A percentile compares a stretch with the other conserved stretches of the same genome.
These are phyloP conservation scores for Cicer pinnatifidum DNA, from an alignment of 306 rosid genomes.

Conservation along the genomic window DNA sequence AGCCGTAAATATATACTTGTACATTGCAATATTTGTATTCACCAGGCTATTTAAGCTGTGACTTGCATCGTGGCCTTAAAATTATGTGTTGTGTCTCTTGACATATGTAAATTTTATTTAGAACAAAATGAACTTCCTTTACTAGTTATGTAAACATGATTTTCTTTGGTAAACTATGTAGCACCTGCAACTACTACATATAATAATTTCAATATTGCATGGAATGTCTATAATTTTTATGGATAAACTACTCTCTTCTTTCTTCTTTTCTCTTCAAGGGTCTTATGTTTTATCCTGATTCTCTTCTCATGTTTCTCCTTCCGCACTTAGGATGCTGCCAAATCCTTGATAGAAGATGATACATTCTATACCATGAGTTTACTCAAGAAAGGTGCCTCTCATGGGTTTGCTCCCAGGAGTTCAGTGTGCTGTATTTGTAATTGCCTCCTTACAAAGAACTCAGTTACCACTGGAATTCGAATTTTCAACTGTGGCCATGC, in stretches of 20 bases:
- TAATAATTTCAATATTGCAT: conserved; percentile 11
- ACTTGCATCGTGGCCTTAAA: conserved; percentile 15
- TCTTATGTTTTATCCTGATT: conserved; percentile 28
- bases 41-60: background rate
- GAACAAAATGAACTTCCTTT: background rate
- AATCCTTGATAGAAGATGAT: conserved; percentile 93
- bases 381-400: conserved; percentile 95
- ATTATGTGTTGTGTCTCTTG: background rate
- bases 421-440: conserved; percentile 74
- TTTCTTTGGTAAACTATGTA: background rate
- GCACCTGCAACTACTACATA: background rate
- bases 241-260: conserved; percentile 23
- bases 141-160: conserved; percentile 11
- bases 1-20: background rate
- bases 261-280: conserved; percentile 26
- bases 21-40: conserved; percentile 3
- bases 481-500: conserved; percentile 96
- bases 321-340: conserved; percentile 79
- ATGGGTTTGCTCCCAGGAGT: conserved; percentile 85
- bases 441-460: conserved; percentile 66
- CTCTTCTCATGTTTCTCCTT: conserved; percentile 24
- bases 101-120: background rate
- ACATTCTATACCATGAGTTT: conserved; percentile 88
- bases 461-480: conserved; percentile 67
- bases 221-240: conserved; percentile 16